These are phyloP conservation scores for Drosera capensis DNA, from an alignment of 148 eudicot genomes.

Conservation along the genomic window DNA sequence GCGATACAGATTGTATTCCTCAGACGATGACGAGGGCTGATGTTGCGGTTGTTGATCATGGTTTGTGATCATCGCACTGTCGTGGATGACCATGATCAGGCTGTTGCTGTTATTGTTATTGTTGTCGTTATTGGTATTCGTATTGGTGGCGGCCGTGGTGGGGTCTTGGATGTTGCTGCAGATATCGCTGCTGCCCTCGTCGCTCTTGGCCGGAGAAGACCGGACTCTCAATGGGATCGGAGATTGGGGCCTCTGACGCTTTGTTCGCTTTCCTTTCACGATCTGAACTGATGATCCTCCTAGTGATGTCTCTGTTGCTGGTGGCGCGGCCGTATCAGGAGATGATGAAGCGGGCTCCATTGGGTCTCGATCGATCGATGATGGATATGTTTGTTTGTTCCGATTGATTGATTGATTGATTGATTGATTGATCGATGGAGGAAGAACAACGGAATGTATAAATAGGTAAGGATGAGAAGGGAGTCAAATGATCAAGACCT, in stretches of 20 bases:
- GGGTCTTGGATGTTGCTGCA: conserved; percentile 1
- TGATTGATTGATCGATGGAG: too few species aligned
- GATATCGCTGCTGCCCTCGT: conserved; percentile 4
- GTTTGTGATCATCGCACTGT: not conserved
- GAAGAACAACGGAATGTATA: too few species aligned
- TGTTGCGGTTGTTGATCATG: conserved; percentile 1
- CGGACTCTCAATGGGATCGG: conserved; percentile 28
- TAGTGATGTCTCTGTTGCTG: too few species aligned
- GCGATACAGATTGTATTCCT: not conserved
- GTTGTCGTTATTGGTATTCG: not conserved
- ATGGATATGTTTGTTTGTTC: too few species aligned
- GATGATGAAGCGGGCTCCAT: too few species aligned
- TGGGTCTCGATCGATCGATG: too few species aligned
- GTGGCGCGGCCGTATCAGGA: too few species aligned
- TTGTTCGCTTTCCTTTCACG: conserved; percentile 43
- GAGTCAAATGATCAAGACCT: too few species aligned
- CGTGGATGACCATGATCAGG: not conserved
- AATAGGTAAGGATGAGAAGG: too few species aligned
- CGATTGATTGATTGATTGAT: too few species aligned
- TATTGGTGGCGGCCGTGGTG: conserved; percentile 2
- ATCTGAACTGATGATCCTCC: too few species aligned
- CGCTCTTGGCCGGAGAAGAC: conserved; percentile 4
- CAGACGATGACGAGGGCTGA: not conserved
- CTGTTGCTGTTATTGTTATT: not conserved
- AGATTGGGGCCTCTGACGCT: conserved; percentile 38